These are phyloP conservation scores for Avena eriantha DNA, from an alignment of 176 grass and related monocot genomes.

Conservation along the genomic window DNA sequence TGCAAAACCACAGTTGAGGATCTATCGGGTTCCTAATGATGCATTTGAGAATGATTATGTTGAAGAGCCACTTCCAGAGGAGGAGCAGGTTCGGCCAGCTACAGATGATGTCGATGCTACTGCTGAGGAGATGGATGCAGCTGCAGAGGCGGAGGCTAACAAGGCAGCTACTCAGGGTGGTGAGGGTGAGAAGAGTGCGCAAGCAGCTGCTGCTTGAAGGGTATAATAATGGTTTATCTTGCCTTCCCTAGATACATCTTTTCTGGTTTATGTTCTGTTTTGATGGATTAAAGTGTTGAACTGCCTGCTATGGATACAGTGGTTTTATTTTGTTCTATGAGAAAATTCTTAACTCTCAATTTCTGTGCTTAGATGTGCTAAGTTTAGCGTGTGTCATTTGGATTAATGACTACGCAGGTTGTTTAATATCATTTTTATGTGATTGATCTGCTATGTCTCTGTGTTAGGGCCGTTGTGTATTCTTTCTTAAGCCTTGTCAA, in stretches of 20 bases:
- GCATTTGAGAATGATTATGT: constrained; percentile 94
- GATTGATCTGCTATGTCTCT: not conserved
- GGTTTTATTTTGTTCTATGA: constrained; percentile 33
- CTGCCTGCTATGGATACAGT: constrained; percentile 11
- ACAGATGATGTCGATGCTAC: constrained; percentile 60
- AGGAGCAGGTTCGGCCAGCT: constrained; percentile 73
- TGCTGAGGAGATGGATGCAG: constrained; percentile 60
- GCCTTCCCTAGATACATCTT: constrained; percentile 32
- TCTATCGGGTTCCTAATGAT: constrained; percentile 78
- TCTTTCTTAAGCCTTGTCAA: not conserved
- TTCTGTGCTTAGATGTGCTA: constrained; percentile 34
- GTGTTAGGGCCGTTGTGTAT: constrained; percentile 7
- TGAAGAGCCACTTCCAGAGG: constrained; percentile 90
- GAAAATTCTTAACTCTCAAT: constrained; percentile 5
- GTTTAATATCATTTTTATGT: not conserved
- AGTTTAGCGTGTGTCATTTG: not conserved
- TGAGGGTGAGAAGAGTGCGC: constrained; percentile 47
- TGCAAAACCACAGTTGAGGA: constrained; percentile 74
- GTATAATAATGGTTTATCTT: constrained; percentile 19
- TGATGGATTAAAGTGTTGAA: constrained; percentile 29
- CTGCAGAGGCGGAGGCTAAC: constrained; percentile 65
- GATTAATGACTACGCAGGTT: constrained; percentile 21
- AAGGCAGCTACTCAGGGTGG: constrained; percentile 31
- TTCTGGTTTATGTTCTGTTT: constrained; percentile 39
- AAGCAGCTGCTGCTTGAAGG: constrained; percentile 51